Percentiles rank a stretch among this genome's conserved stretches.
Conservation (phyloP, 2,329 filamentous ascomycete species). For the Fusarium musae region DNA sequence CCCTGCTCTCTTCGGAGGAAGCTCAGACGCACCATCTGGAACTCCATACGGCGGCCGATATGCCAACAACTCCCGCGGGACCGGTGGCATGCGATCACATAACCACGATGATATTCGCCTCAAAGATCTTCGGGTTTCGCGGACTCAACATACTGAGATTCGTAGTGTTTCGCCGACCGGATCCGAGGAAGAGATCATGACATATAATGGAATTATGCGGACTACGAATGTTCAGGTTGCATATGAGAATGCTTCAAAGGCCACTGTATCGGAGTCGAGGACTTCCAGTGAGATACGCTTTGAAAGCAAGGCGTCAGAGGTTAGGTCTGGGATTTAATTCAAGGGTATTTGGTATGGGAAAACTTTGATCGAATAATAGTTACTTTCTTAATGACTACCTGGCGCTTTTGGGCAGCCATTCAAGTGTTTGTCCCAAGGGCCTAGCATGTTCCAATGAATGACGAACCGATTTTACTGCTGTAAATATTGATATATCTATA, state of each 20-base stretch:
- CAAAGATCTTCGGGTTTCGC: conserved; percentile 31
- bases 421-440: accelerated
- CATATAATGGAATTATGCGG: conserved; percentile 53
- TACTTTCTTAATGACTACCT: not conserved
- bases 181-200: conserved; percentile 55
- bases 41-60: conserved; percentile 22
- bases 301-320: conserved; percentile 16
- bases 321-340: conserved; percentile 5
- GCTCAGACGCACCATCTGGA: conserved; percentile 22
- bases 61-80: conserved; percentile 30
- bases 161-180: conserved; percentile 48
- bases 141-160: conserved; percentile 48
- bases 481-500: accelerated
- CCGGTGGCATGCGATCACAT: conserved; percentile 26
- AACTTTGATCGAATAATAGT: not conserved
- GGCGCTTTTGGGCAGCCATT: not conserved
- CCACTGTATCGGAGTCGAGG: conserved; percentile 7
- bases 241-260: conserved; percentile 35
- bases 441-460: not conserved
- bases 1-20: conserved; percentile 44
- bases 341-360: no score
- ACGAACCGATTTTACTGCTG: accelerated
- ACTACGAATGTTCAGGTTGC: conserved; percentile 47
- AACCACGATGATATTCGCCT: conserved; percentile 32
- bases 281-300: conserved; percentile 28